Conservation (phyloP, 352 stramenopile species). For the Thalassiosira allenii region DNA sequence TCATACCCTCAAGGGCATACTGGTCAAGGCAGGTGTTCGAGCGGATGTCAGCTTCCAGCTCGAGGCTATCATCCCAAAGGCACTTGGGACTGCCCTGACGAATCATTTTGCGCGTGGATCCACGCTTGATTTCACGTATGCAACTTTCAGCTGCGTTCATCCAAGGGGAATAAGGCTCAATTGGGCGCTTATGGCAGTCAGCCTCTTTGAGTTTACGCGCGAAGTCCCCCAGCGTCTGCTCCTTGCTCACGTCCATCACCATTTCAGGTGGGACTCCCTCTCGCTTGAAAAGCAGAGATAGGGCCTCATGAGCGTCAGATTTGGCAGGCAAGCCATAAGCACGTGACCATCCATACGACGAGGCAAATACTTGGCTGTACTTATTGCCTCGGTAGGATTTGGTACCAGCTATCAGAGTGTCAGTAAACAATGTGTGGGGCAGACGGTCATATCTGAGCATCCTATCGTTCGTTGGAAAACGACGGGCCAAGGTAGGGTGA, state of each 20-base stretch:
- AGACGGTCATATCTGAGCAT: conserved; percentile 14
- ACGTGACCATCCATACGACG: conserved; percentile 2
- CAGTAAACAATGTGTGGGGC: conserved; percentile 30
- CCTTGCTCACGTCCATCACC: conserved; percentile 47
- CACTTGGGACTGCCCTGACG: conserved; percentile 12
- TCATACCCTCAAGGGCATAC: conserved; percentile 1
- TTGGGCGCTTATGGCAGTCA: conserved; percentile 13
- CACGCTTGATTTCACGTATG: conserved; percentile 45
- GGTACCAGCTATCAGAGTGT: conserved; percentile 34
- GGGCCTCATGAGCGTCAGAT: conserved; percentile 23
- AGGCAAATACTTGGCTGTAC: conserved; percentile 42
- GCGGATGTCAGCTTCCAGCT: conserved; percentile 32
- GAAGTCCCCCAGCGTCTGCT: conserved; percentile 28
- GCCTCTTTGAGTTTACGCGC: conserved; percentile 14
- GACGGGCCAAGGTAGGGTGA: conserved; percentile 16
- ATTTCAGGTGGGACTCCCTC: conserved; percentile 42
- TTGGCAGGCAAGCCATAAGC: conserved; percentile 27
- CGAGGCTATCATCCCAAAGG: conserved; percentile 58
- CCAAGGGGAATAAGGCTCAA: conserved; percentile 56
- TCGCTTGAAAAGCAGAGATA: conserved; percentile 35
- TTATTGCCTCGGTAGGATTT: conserved; percentile 18
- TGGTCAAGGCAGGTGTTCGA: conserved; percentile 36
- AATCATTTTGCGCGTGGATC: conserved; percentile 32
- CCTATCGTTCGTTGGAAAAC: conserved; percentile 26
- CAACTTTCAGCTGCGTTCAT: conserved; percentile 33